Percentiles rank a stretch among this genome's conserved stretches.
Evolutionary conservation across 257 asterid genomes (phyloP).

Genomic region (Prunella vulgaris): DNA sequence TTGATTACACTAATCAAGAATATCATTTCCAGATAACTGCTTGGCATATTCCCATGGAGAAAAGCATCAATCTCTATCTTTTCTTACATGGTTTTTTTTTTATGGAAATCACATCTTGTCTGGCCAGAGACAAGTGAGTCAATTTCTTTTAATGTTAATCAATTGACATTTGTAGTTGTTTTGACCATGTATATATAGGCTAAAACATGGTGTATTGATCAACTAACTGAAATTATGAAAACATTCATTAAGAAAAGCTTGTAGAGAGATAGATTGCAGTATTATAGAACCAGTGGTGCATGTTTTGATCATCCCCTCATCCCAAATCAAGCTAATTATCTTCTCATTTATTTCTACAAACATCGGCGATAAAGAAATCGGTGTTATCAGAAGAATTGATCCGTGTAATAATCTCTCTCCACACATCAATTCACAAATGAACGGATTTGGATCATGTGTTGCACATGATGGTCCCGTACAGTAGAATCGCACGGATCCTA

Average conservation of each 20-base stretch:
- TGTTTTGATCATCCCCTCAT: background rate
- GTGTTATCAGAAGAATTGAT: background rate
- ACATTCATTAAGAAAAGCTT: background rate
- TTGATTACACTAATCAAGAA: no score
- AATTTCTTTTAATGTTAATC: background rate
- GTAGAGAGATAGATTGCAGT: background rate
- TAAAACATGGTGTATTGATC: background rate
- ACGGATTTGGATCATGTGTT: no score
- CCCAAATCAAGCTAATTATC: background rate
- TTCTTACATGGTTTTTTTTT: background rate
- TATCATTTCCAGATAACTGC: background rate
- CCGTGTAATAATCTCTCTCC: background rate
- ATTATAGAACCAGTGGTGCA: background rate
- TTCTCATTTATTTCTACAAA: background rate
- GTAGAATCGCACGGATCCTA: no score
- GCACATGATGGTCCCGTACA: no score
- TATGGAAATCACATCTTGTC: background rate
- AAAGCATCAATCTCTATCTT: background rate
- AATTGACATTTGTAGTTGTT: background rate
- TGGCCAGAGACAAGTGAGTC: background rate
- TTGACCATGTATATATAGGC: background rate
- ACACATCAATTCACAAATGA: no score
- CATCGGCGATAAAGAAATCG: background rate
- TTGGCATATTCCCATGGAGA: background rate
- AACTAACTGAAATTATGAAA: background rate